A percentile compares a stretch with the other conserved stretches of the same genome.
These are phyloP conservation scores for Simmondsia chinensis DNA, from an alignment of 148 eudicot species.

Conservation along the genomic window DNA sequence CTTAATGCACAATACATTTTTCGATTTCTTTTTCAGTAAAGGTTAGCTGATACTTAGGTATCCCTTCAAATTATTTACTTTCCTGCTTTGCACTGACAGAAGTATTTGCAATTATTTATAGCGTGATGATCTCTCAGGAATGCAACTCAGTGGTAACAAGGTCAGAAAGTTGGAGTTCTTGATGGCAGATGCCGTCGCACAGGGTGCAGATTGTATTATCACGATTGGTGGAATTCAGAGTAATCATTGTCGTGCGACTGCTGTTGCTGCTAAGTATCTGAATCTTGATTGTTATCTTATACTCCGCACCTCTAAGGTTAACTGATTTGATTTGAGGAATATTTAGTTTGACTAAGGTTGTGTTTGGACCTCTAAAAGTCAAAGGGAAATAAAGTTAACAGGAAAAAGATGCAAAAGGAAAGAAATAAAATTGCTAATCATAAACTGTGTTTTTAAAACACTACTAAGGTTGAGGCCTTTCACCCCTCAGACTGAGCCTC, in stretches of 20 bases:
- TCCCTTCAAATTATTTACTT: too few relatives aligned
- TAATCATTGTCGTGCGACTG: slow-evolving; percentile 96
- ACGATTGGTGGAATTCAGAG: slow-evolving; percentile 97
- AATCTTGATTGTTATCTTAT: slow-evolving; percentile 88
- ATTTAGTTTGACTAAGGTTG: too few relatives aligned
- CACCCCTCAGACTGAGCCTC: too few relatives aligned
- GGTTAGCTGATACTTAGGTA: too few relatives aligned
- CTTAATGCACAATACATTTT: too few relatives aligned
- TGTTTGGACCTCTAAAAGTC: too few relatives aligned
- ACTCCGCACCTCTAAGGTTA: slow-evolving; percentile 90
- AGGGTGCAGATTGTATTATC: slow-evolving; percentile 82
- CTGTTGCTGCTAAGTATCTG: slow-evolving; percentile 91
- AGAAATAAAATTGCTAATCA: too few relatives aligned
- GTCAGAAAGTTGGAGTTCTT: slow-evolving; percentile 93
- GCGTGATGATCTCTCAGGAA: slow-evolving; percentile 99
- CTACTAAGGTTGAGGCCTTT: too few relatives aligned
- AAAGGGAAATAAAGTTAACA: too few relatives aligned
- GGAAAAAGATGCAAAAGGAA: too few relatives aligned
- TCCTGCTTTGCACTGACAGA: slow-evolving; percentile 13
- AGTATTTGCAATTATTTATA: slow-evolving; percentile 21
- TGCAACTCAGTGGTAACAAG: slow-evolving; percentile 98
- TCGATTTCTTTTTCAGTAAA: too few relatives aligned
- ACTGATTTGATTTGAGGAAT: neutral
- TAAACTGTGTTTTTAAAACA: too few relatives aligned
- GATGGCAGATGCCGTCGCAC: slow-evolving; percentile 88